These are phyloP conservation scores for Pythium angustatum DNA, from an alignment of 352 stramenopile species.

Conservation along the genomic window DNA sequence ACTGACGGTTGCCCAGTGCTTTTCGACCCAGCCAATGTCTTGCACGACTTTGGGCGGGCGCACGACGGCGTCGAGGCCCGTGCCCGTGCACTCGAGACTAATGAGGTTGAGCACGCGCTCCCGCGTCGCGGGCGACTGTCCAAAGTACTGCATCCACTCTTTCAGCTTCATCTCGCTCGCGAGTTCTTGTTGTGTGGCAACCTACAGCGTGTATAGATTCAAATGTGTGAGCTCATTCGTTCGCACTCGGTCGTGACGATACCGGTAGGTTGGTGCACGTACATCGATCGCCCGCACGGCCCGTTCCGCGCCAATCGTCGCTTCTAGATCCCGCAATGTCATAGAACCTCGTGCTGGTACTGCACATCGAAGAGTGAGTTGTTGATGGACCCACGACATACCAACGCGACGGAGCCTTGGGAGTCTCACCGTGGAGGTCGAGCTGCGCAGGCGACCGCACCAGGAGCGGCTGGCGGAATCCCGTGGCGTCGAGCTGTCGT, in stretches of 20 bases:
- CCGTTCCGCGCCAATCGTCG: slow-evolving; percentile 32
- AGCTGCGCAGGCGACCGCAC: slow-evolving; percentile 27
- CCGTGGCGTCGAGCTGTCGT: slow-evolving; percentile 32
- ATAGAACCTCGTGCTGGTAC: slow-evolving; percentile 18
- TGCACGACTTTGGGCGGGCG: slow-evolving; percentile 35
- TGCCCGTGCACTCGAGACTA: slow-evolving; percentile 42
- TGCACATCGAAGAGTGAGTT: too few relatives aligned
- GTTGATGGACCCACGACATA: too few relatives aligned
- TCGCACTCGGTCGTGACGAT: too few relatives aligned
- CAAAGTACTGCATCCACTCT: slow-evolving; percentile 46
- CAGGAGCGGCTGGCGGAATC: slow-evolving; percentile 32
- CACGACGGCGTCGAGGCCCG: slow-evolving; percentile 33
- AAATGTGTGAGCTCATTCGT: too few relatives aligned
- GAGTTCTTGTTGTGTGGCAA: slow-evolving; percentile 38
- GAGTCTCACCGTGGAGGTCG: slow-evolving; percentile 31
- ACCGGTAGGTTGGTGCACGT: slow-evolving; percentile 12
- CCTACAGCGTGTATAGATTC: too few relatives aligned
- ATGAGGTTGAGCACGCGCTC: slow-evolving; percentile 38
- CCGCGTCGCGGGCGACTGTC: slow-evolving; percentile 14
- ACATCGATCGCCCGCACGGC: slow-evolving; percentile 40
- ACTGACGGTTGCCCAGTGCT: slow-evolving; percentile 28
- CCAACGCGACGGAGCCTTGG: too few relatives aligned
- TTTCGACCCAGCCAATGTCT: slow-evolving; percentile 49
- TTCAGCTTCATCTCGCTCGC: slow-evolving; percentile 34
- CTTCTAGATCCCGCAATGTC: slow-evolving; percentile 28